Evolutionary conservation across 768 basidiomycete species (phyloP).

Genomic region (Leucogyrophana mollusca): DNA sequence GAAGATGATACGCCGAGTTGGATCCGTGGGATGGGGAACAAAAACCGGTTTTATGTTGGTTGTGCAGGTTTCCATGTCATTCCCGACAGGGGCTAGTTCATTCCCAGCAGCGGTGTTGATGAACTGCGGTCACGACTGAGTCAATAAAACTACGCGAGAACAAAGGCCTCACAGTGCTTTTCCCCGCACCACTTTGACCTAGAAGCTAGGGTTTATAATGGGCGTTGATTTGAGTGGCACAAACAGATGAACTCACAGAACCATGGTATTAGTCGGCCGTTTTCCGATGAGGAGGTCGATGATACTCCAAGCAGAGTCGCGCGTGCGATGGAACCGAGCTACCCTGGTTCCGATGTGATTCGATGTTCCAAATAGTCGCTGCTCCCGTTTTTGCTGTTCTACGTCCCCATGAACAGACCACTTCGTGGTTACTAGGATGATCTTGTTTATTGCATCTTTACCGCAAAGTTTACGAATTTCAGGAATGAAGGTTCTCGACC

Average conservation of each 20-base stretch:
- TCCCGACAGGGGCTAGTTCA: too few species aligned
- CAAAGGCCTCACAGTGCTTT: too few species aligned
- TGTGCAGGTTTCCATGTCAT: too few species aligned
- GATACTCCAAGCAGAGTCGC: slow-evolving; percentile 8
- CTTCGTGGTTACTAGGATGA: slow-evolving; percentile 34
- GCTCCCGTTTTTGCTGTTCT: slow-evolving; percentile 23
- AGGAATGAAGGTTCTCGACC: slow-evolving; percentile 22
- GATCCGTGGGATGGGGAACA: neutral
- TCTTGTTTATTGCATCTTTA: slow-evolving; percentile 24
- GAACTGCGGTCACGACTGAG: too few species aligned
- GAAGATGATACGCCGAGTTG: slow-evolving; percentile 16
- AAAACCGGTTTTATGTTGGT: too few species aligned
- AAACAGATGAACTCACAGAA: too few species aligned
- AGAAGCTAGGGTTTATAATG: too few species aligned
- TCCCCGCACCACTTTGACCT: too few species aligned
- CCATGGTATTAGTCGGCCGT: neutral
- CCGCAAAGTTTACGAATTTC: slow-evolving; percentile 26
- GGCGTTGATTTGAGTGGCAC: too few species aligned
- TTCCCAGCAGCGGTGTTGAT: too few species aligned
- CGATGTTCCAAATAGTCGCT: slow-evolving; percentile 13
- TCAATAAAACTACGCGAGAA: too few species aligned
- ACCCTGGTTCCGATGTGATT: slow-evolving; percentile 9
- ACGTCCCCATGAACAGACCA: slow-evolving; percentile 23
- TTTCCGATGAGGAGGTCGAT: slow-evolving; percentile 4
- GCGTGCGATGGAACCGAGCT: slow-evolving; percentile 7